Conservation (phyloP, 345 rosid species). For the Melastoma malabathricum region DNA sequence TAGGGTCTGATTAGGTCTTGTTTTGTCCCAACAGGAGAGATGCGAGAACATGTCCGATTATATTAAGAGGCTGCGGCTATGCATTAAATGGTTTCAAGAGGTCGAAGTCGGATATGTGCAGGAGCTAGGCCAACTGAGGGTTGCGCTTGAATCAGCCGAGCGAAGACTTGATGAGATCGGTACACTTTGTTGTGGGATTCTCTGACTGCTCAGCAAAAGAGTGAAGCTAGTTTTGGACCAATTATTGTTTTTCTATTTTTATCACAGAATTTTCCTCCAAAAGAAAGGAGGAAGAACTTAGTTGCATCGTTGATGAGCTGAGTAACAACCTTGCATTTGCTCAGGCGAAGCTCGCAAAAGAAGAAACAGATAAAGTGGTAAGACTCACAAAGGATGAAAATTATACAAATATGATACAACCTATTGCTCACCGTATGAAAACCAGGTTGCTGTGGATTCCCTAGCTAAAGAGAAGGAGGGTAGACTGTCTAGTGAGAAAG, state of each 20-base stretch:
- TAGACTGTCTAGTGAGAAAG: constrained; percentile 49
- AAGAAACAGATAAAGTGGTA: constrained; percentile 83
- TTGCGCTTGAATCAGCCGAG: constrained; percentile 51
- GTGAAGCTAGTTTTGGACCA: neutral
- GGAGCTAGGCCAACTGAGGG: constrained; percentile 71
- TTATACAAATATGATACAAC: neutral
- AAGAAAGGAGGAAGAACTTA: constrained; percentile 85
- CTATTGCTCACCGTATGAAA: constrained; percentile 1
- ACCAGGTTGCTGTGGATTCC: constrained; percentile 65
- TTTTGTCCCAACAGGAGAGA: constrained; percentile 56
- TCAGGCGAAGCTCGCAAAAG: constrained; percentile 65
- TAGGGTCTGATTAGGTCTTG: constrained; percentile 10
- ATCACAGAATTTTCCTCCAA: constrained; percentile 46
- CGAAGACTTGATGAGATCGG: constrained; percentile 73
- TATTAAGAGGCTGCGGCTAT: constrained; percentile 78
- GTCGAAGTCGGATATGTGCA: constrained; percentile 67
- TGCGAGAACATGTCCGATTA: constrained; percentile 92
- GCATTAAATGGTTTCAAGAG: constrained; percentile 96
- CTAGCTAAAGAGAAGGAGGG: constrained; percentile 74
- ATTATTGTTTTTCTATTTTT: constrained; percentile 5
- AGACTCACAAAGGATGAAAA: constrained; percentile 13
- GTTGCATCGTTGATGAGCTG: constrained; percentile 73
- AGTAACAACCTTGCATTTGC: constrained; percentile 62
- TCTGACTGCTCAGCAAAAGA: too few relatives aligned
- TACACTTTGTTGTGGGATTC: constrained; percentile 12